Evolutionary conservation across 495 filamentous ascomycete genomes (phyloP).

Genomic region (Aspergillus hancockii): DNA sequence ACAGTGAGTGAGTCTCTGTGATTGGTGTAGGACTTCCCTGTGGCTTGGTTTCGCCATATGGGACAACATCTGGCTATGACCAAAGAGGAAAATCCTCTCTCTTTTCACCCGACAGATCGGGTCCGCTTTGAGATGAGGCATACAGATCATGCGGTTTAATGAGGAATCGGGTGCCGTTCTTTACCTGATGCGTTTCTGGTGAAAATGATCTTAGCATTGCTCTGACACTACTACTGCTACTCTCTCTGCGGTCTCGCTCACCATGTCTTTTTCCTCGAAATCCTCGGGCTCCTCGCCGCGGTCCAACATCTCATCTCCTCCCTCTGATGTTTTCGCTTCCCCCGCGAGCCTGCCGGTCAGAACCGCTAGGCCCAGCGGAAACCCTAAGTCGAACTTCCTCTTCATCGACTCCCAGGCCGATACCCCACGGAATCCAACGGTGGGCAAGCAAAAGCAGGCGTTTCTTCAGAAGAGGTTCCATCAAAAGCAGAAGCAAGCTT

Average conservation of each 20-base stretch:
- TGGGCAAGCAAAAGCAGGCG: slow-evolving; percentile 7
- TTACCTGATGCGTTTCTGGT: neutral
- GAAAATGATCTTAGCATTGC: neutral
- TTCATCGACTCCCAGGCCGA: slow-evolving; percentile 13
- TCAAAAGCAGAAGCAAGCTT: neutral
- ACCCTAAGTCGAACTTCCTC: neutral
- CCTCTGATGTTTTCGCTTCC: neutral
- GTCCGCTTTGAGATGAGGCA: neutral
- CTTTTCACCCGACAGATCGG: neutral
- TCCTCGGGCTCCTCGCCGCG: neutral
- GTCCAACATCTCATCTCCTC: neutral
- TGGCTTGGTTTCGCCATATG: neutral
- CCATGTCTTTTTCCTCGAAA: neutral
- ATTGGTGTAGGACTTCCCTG: neutral
- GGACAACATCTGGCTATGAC: neutral
- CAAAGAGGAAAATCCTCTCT: slow-evolving; percentile 3
- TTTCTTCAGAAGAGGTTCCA: slow-evolving; percentile 7
- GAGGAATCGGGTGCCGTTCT: neutral
- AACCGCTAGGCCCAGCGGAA: neutral
- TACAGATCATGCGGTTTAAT: neutral
- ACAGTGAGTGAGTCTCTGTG: neutral
- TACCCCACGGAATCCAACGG: neutral
- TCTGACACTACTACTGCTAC: neutral
- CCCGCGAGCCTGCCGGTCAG: neutral
- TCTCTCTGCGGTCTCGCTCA: too few relatives aligned